These are phyloP conservation scores for Xylaria cubensis DNA, from an alignment of 495 filamentous ascomycete species.

Conservation along the genomic window DNA sequence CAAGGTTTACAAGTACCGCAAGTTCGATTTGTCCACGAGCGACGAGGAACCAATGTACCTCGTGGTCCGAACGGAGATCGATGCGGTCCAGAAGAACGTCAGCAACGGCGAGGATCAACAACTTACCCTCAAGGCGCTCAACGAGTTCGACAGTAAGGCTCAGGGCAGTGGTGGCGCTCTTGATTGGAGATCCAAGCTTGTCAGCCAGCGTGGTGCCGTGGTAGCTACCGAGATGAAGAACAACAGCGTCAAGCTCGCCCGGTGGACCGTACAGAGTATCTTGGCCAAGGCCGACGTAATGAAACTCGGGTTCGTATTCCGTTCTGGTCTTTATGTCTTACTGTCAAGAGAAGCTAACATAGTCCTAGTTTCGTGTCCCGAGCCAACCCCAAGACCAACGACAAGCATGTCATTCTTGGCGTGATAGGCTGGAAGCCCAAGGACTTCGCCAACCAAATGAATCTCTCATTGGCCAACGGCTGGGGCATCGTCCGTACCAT, in stretches of 20 bases:
- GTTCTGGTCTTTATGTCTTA: background rate
- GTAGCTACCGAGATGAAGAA: constrained; percentile 99
- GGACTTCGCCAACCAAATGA: constrained; percentile 98
- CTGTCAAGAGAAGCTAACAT: constrained; percentile 32
- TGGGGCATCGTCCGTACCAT: constrained; percentile 99
- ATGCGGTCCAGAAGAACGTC: constrained; percentile 93
- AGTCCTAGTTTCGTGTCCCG: constrained; percentile 84
- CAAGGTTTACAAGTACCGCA: constrained; percentile 97
- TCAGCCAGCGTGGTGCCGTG: constrained; percentile 90
- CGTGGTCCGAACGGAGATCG: constrained; percentile 93
- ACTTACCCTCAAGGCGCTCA: constrained; percentile 91
- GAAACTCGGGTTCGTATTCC: constrained; percentile 82
- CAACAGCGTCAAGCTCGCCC: constrained; percentile 95
- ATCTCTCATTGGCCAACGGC: constrained; percentile 91
- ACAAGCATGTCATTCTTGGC: constrained; percentile 92
- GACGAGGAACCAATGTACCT: constrained; percentile 91
- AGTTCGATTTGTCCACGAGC: constrained; percentile 92
- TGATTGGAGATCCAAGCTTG: constrained; percentile 94
- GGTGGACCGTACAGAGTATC: constrained; percentile 96
- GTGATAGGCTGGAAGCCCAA: constrained; percentile 96
- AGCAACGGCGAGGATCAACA: constrained; percentile 87
- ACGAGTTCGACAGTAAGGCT: constrained; percentile 98
- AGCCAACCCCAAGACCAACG: constrained; percentile 84
- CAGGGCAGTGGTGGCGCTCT: constrained; percentile 92
- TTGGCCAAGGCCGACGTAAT: constrained; percentile 94